Evolutionary conservation across 352 stramenopile species (phyloP).

Genomic region (Ophiocytium majus): DNA sequence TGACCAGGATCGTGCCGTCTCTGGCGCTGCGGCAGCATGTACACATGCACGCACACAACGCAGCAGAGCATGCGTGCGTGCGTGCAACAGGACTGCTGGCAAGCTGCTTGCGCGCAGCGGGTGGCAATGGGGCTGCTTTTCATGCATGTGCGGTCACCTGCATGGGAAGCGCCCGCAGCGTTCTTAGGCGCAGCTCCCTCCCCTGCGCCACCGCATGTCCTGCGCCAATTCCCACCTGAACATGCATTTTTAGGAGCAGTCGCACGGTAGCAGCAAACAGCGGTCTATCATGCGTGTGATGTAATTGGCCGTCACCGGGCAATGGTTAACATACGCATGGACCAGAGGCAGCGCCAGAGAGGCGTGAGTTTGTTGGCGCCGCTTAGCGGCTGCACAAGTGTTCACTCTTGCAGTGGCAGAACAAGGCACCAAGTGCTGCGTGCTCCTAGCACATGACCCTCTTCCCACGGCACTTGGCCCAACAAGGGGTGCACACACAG

Average conservation of each 20-base stretch:
- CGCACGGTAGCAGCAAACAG: too few species aligned
- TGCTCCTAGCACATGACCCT: too few species aligned
- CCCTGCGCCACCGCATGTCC: constrained; percentile 37
- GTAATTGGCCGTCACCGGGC: neutral
- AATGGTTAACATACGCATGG: neutral
- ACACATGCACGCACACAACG: neutral
- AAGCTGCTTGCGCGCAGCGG: neutral
- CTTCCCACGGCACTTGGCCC: neutral
- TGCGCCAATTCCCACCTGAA: constrained; percentile 38
- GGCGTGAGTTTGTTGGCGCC: neutral
- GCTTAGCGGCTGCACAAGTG: neutral
- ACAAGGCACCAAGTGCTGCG: too few species aligned
- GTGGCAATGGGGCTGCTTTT: neutral
- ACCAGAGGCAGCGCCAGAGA: neutral
- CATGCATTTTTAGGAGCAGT: neutral
- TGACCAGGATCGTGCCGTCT: neutral
- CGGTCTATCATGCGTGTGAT: too few species aligned
- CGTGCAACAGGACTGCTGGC: neutral
- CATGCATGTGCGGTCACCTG: constrained; percentile 29
- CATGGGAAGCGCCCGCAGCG: constrained; percentile 34
- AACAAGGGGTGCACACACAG: neutral
- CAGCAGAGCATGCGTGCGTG: neutral
- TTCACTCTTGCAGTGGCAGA: neutral
- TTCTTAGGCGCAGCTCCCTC: constrained; percentile 40
- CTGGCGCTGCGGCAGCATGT: too few species aligned